These are phyloP conservation scores for Russula olivacea DNA, from an alignment of 768 basidiomycete species.

Conservation along the genomic window DNA sequence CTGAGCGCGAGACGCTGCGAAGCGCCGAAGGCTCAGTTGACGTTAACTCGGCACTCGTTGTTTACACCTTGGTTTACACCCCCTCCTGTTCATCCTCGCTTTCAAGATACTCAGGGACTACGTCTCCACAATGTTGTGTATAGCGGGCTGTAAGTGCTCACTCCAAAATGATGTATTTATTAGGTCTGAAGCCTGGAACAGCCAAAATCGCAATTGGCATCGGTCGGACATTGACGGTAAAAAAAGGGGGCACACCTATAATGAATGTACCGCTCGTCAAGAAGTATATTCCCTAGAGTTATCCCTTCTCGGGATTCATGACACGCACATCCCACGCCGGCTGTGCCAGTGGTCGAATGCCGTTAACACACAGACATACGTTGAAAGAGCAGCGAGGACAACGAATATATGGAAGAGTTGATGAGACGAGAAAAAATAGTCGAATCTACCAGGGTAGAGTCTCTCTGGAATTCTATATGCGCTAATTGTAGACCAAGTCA, in stretches of 20 bases:
- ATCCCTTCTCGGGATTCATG: not conserved
- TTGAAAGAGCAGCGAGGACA: slow-evolving; percentile 61
- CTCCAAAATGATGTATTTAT: no score
- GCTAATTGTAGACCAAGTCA: slow-evolving; percentile 37
- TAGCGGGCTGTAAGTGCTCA: no score
- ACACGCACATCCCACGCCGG: slow-evolving; percentile 9
- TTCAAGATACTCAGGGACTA: not conserved
- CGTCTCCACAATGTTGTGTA: no score
- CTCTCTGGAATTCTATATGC: slow-evolving; percentile 80
- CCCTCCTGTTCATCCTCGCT: not conserved
- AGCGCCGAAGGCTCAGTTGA: not conserved
- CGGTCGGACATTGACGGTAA: not conserved
- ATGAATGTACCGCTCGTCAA: not conserved
- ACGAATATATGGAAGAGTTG: slow-evolving; percentile 88
- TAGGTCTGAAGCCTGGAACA: no score
- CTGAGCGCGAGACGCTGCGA: not conserved
- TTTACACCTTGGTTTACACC: no score
- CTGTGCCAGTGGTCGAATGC: slow-evolving; percentile 55
- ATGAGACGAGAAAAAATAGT: slow-evolving; percentile 74
- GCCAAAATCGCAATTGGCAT: not conserved
- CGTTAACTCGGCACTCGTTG: not conserved
- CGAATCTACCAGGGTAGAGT: slow-evolving; percentile 69
- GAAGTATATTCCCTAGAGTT: not conserved
- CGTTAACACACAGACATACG: slow-evolving; percentile 53
- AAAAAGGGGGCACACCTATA: slow-evolving; percentile 1